A percentile compares a stretch with the other conserved stretches of the same genome.
These are phyloP conservation scores for Diaporthe velutina DNA, from an alignment of 2,329 filamentous ascomycete genomes.

Conservation along the genomic window DNA sequence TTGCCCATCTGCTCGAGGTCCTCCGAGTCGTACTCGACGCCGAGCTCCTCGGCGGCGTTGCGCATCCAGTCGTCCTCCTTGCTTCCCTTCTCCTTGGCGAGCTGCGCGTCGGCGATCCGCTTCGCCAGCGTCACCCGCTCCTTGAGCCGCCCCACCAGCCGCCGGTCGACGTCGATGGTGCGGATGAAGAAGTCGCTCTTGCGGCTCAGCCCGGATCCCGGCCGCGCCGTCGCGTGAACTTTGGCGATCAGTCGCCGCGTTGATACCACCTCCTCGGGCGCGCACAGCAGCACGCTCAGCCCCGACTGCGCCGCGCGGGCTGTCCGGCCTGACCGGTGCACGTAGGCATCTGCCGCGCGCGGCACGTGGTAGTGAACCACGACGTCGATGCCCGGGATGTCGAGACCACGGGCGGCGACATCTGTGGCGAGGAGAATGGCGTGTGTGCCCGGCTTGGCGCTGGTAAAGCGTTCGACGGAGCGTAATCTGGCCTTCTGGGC, in stretches of 20 bases:
- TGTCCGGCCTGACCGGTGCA: slow-evolving; percentile 94
- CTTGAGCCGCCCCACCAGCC: slow-evolving; percentile 81
- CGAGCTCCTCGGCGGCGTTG: slow-evolving; percentile 89
- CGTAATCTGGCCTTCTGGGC: slow-evolving; percentile 94
- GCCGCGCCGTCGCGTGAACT: slow-evolving; percentile 75
- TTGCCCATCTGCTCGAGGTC: slow-evolving; percentile 78
- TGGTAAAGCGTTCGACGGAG: slow-evolving; percentile 89
- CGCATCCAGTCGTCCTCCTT: slow-evolving; percentile 89
- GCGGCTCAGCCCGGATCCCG: slow-evolving; percentile 54
- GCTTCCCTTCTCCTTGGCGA: slow-evolving; percentile 89
- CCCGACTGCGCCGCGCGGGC: slow-evolving; percentile 85
- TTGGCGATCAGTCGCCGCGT: slow-evolving; percentile 88
- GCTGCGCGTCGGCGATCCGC: slow-evolving; percentile 82
- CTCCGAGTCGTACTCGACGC: slow-evolving; percentile 93
- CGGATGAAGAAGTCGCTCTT: slow-evolving; percentile 77
- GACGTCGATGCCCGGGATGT: slow-evolving; percentile 90
- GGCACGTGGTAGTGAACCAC: slow-evolving; percentile 97
- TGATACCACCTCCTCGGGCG: slow-evolving; percentile 89
- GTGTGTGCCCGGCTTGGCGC: slow-evolving; percentile 63
- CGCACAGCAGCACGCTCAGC: slow-evolving; percentile 88
- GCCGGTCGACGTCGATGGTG: slow-evolving; percentile 86
- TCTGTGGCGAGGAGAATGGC: slow-evolving; percentile 92
- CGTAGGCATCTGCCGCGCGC: slow-evolving; percentile 90
- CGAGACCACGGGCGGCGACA: slow-evolving; percentile 91
- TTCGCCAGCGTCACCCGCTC: slow-evolving; percentile 86